Percentiles rank a stretch among this genome's conserved stretches.
phyloP scores from a whole-genome alignment of 805 yeast species.

The Candida ficus region DNA sequence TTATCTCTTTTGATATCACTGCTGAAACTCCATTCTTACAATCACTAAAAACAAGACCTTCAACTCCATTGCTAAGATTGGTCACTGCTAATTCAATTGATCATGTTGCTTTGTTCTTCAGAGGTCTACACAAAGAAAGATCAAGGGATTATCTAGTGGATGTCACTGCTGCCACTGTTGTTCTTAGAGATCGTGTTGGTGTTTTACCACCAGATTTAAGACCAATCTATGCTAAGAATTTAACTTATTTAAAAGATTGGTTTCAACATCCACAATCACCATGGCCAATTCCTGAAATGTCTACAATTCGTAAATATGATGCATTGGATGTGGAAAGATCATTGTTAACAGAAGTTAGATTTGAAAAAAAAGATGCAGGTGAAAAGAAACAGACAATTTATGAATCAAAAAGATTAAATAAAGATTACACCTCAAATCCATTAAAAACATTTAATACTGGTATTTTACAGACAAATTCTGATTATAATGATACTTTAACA shows the following conservation, averaged over 20 bases:
- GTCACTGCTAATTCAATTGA: conserved; percentile 80
- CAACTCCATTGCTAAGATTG: conserved; percentile 59
- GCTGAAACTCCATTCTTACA: conserved; percentile 37
- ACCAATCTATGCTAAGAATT: conserved; percentile 65
- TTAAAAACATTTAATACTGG: conserved; percentile 51
- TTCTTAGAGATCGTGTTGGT: conserved; percentile 78
- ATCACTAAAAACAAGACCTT: conserved; percentile 25
- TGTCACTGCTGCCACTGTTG: conserved; percentile 77
- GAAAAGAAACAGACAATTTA: conserved; percentile 37
- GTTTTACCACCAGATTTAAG: conserved; percentile 72
- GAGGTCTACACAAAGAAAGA: conserved; percentile 25
- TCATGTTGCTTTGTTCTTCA: conserved; percentile 61
- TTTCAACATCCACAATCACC: conserved; percentile 36
- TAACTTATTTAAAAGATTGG: conserved; percentile 61
- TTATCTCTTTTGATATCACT: conserved; percentile 60
- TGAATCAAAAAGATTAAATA: conserved; percentile 54
- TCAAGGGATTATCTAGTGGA: conserved; percentile 49
- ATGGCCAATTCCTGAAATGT: conserved; percentile 81
- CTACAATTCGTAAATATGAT: conserved; percentile 55
- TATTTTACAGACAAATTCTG: conserved; percentile 36
- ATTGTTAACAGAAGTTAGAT: conserved; percentile 66
- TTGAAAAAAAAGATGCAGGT: conserved; percentile 40
- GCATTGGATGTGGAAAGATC: conserved; percentile 79
- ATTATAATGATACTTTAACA: conserved; percentile 44
- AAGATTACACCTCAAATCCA: conserved; percentile 68